Evolutionary conservation across 371 early-diverging fungal genomes (phyloP).

Genomic region (Zancudomyces culisetae): DNA sequence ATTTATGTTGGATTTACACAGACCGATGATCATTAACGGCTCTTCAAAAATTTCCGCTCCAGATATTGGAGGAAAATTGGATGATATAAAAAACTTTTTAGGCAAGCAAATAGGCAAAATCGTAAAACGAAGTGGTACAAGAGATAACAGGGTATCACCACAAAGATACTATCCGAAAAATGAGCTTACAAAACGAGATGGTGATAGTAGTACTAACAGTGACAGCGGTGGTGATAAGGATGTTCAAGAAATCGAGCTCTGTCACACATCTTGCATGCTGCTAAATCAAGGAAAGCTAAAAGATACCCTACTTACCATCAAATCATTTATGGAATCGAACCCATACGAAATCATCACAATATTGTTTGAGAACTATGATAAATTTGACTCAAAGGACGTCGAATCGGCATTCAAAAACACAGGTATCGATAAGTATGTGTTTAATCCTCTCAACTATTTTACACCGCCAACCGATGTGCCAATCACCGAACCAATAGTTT

Average conservation of each 20-base stretch:
- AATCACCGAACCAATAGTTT: constrained; percentile 16
- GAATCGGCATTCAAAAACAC: constrained; percentile 29
- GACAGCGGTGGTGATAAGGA: neutral
- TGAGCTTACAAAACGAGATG: no score
- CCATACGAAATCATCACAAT: constrained; percentile 49
- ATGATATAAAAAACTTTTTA: neutral
- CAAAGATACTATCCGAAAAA: no score
- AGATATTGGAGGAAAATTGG: neutral
- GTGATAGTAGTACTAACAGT: no score
- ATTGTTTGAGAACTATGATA: constrained; percentile 42
- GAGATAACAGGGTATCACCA: neutral
- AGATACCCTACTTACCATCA: constrained; percentile 27
- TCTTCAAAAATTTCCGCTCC: neutral
- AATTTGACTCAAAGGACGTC: constrained; percentile 29
- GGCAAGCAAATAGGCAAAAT: neutral
- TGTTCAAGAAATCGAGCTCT: constrained; percentile 32
- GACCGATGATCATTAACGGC: neutral
- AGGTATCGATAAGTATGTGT: constrained; percentile 32
- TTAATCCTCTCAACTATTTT: constrained; percentile 9
- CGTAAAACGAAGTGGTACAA: no score
- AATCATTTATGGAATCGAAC: constrained; percentile 35
- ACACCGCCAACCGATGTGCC: constrained; percentile 3
- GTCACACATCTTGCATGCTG: constrained; percentile 40
- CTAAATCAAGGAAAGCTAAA: constrained; percentile 36
- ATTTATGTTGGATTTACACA: constrained; percentile 37